phyloP scores from a whole-genome alignment of 2,329 filamentous ascomycete species.

The Colletotrichum graminicola region DNA sequence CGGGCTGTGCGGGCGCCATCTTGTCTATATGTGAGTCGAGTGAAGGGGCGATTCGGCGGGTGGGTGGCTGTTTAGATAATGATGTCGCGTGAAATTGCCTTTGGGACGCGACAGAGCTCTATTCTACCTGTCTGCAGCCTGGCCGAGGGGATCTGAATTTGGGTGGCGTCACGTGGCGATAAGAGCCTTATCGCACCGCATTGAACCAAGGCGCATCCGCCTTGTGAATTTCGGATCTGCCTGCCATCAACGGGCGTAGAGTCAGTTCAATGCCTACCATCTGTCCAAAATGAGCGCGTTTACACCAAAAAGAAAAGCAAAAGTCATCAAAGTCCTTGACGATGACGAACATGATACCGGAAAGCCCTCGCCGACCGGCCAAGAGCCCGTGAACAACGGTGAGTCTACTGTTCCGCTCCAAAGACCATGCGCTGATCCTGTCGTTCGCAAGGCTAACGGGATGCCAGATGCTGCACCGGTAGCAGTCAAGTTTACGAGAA shows the following conservation, averaged over 20 bases:
- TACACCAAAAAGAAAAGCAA: conserved; percentile 74
- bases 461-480: conserved; percentile 26
- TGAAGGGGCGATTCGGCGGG: conserved; percentile 9
- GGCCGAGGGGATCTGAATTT: conserved; percentile 38
- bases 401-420: conserved; percentile 46
- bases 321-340: conserved; percentile 79
- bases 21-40: conserved; percentile 53
- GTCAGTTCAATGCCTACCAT: not conserved
- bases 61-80: conserved; percentile 7
- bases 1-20: conserved; percentile 99
- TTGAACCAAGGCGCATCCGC: not conserved
- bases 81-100: conserved; percentile 32
- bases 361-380: conserved; percentile 42
- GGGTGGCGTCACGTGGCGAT: conserved; percentile 61
- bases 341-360: conserved; percentile 65
- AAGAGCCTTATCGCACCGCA: conserved; percentile 50
- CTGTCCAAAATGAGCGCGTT: conserved; percentile 64
- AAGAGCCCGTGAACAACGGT: conserved; percentile 53
- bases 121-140: conserved; percentile 20
- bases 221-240: conserved; percentile 3
- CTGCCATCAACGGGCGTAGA: conserved; percentile 3
- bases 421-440: conserved; percentile 46
- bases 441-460: conserved; percentile 41
- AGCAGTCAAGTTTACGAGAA: conserved; percentile 52
- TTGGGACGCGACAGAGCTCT: conserved; percentile 39